phyloP scores from a whole-genome alignment of 2,329 filamentous ascomycete genomes.

The Aspergillus jensenii region DNA sequence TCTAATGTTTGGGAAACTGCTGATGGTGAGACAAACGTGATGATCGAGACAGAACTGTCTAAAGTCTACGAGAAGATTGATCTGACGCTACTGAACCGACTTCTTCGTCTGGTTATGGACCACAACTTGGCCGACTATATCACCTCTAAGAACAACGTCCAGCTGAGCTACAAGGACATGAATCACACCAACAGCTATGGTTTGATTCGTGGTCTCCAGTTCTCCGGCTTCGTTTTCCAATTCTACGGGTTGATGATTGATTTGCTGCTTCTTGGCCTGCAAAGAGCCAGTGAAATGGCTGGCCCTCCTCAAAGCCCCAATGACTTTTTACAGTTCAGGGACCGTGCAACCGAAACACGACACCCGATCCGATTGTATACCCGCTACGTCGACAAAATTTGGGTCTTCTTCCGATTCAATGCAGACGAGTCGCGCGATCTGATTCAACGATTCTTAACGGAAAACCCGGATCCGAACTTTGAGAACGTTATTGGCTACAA shows the following conservation, averaged over 20 bases:
- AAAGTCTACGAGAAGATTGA: slow-evolving; percentile 99
- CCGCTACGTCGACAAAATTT: slow-evolving; percentile 96
- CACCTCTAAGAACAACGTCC: slow-evolving; percentile 98
- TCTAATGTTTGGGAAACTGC: slow-evolving; percentile 92
- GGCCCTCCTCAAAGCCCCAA: slow-evolving; percentile 92
- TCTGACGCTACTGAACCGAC: slow-evolving; percentile 87
- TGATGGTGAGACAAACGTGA: slow-evolving; percentile 95
- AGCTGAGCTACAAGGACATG: slow-evolving; percentile 99
- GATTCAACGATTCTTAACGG: slow-evolving; percentile 95
- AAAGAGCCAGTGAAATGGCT: slow-evolving; percentile 96
- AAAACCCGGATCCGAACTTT: slow-evolving; percentile 97
- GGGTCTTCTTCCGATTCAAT: slow-evolving; percentile 93
- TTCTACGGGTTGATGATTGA: slow-evolving; percentile 97
- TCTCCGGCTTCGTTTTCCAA: slow-evolving; percentile 98
- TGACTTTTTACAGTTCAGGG: slow-evolving; percentile 95
- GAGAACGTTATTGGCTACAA: slow-evolving; percentile 99
- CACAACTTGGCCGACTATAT: slow-evolving; percentile 99
- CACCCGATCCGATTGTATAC: slow-evolving; percentile 98
- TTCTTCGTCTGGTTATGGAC: slow-evolving; percentile 95
- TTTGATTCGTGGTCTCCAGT: slow-evolving; percentile 95
- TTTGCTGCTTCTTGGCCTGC: slow-evolving; percentile 83
- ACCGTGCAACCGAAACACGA: slow-evolving; percentile 84
- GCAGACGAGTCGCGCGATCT: slow-evolving; percentile 93
- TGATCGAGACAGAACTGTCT: slow-evolving; percentile 97
- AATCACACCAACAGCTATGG: slow-evolving; percentile 99